phyloP scores from a whole-genome alignment of 495 filamentous ascomycete species.

The Astrothelium macrocarpum region DNA sequence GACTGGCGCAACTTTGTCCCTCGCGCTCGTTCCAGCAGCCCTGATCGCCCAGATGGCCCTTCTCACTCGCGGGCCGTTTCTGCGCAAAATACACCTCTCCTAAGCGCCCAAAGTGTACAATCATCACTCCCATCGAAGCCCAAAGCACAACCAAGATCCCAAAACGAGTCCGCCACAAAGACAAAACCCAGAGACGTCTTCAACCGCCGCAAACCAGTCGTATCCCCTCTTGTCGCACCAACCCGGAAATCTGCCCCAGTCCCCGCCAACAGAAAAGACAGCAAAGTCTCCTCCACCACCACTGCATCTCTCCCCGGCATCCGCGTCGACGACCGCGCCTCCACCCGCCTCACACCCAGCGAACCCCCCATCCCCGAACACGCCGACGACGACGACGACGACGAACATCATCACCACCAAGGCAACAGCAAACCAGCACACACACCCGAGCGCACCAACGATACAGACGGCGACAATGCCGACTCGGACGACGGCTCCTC shows the following conservation, averaged over 20 bases:
- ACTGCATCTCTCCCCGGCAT: neutral
- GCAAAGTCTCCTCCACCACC: neutral
- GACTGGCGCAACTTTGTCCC: slow-evolving; percentile 15
- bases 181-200: neutral
- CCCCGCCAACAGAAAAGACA: neutral
- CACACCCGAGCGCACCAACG: neutral
- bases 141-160: slow-evolving; percentile 7
- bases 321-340: slow-evolving; percentile 5
- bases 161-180: neutral
- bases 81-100: slow-evolving; percentile 3
- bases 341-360: neutral
- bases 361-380: neutral
- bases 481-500: neutral
- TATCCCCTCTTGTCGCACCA: slow-evolving; percentile 3
- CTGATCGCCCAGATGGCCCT: slow-evolving; percentile 2
- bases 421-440: neutral
- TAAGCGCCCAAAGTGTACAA: neutral
- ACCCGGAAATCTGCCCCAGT: neutral
- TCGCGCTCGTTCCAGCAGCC: neutral
- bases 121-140: neutral
- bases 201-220: neutral
- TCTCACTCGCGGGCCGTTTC: neutral
- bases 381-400: neutral
- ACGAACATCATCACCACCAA: too few relatives aligned
- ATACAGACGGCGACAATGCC: neutral